Conservation (phyloP, 1,284 basidiomycete genomes). For the Athelia psychrophila region DNA sequence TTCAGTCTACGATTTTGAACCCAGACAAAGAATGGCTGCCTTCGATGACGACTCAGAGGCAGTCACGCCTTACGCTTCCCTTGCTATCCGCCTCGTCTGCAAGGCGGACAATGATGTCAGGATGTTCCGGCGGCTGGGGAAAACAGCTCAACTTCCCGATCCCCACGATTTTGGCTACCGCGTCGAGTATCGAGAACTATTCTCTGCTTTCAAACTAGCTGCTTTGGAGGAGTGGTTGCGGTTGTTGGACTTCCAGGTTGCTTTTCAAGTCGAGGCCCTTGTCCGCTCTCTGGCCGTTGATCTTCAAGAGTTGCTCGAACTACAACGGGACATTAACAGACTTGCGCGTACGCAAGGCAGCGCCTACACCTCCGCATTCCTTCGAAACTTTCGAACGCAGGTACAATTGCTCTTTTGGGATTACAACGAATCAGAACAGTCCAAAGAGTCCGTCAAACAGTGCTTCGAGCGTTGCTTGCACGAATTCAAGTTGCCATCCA, state of each 20-base stretch:
- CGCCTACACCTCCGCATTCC: constrained; percentile 33
- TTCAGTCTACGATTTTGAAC: constrained; percentile 3
- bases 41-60: constrained; percentile 19
- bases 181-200: constrained; percentile 38
- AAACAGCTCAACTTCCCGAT: constrained; percentile 31
- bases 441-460: constrained; percentile 22
- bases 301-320: constrained; percentile 40
- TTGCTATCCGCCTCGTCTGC: constrained; percentile 47
- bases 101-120: constrained; percentile 25
- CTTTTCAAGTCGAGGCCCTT: constrained; percentile 55
- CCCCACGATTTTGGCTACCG: constrained; percentile 33
- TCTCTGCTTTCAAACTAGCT: constrained; percentile 32
- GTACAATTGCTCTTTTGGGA: constrained; percentile 28
- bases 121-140: constrained; percentile 36
- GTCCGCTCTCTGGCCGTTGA: constrained; percentile 40
- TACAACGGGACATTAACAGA: constrained; percentile 34
- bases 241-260: constrained; percentile 44
- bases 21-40: constrained; percentile 17
- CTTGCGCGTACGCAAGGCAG: constrained; percentile 28
- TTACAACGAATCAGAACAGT: constrained; percentile 19
- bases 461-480: constrained; percentile 32
- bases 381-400: constrained; percentile 41
- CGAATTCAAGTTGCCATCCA: constrained; percentile 23
- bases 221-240: constrained; percentile 33
- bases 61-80: constrained; percentile 44